Evolutionary conservation across 78 protist species (phyloP), one percentile per base, ranked within the genome.

Genomic region (Dictyostelium purpureum): DNA sequence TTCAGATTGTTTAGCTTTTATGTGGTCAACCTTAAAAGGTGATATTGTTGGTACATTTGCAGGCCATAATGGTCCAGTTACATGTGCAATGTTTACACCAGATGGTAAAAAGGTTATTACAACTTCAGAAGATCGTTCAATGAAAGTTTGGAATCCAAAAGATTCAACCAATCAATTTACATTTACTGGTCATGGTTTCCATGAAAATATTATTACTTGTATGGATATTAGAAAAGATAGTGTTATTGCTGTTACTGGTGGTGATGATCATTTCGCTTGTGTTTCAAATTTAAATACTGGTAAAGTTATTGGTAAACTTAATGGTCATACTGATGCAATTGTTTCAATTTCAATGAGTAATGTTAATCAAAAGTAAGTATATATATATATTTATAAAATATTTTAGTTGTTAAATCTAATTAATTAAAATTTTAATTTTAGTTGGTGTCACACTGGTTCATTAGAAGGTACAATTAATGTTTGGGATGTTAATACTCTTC

Each of bases 71-170:
- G 96, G 89, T 1, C 12, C 89, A 14, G 88, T 95, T 7, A 81
- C 94, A n/a, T 88, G 77, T 54, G 97, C 96, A 49, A 31, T 28
- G 12, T 95, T 85, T 71, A 73, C 95, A 28, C 66, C 76, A 21
- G 94, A 93, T 67, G 97, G 97, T 37, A 94, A 88, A 24, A 24
- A 57, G 12, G 49, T 94, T 6, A 28, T 76, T 16, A 89, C 97
- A 28, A 91, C 47, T 21, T 69, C 95, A 19, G 95, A 81, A n/a
- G 97, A 95, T 81, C 26, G 70, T 24, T 31, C 95, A 26, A 28
- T 93, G n/a, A 28, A 90, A 35, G 43, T 94, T 18, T 95, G 95
- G 95, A 80, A 95, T 61, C 96, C 97, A 66, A 78, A 81, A 49
- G 82, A 79, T 28, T 19, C 82, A n/a, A 52, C 63, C 7, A 28